Evolutionary conservation across 2,329 filamentous ascomycete genomes (phyloP).

Genomic region (Colletotrichum trifolii): DNA sequence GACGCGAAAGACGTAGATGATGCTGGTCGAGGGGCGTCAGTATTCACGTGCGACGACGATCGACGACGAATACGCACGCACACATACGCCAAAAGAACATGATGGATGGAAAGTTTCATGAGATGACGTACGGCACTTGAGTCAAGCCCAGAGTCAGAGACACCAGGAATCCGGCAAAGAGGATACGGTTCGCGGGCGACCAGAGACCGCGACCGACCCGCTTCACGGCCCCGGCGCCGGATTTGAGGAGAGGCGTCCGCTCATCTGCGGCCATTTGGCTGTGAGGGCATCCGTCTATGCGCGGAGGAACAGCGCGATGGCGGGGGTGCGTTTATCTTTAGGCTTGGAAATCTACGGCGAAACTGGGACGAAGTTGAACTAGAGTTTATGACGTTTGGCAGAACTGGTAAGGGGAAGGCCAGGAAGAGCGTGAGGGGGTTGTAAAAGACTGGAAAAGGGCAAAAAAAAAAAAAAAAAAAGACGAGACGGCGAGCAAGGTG

Average conservation of each 20-base stretch:
- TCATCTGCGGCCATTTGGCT: conserved; percentile 33
- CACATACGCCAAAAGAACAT: no score
- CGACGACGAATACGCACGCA: no score
- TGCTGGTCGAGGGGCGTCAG: conserved; percentile 41
- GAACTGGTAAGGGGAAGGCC: conserved; percentile 10
- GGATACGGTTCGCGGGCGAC: conserved; percentile 53
- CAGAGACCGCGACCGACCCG: conserved; percentile 32
- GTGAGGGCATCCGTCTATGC: neutral
- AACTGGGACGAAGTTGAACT: conserved; percentile 9
- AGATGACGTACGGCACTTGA: conserved; percentile 56
- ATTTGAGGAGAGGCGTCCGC: conserved; percentile 33
- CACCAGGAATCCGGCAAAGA: conserved; percentile 70
- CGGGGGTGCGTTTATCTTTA: neutral
- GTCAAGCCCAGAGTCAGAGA: conserved; percentile 62
- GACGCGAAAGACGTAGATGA: conserved; percentile 74
- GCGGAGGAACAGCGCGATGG: neutral
- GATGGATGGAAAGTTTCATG: neutral
- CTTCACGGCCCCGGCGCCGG: conserved; percentile 35
- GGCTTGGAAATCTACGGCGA: neutral
- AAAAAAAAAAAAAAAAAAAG: no score
- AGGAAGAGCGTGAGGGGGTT: neutral
- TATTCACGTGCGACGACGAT: neutral
- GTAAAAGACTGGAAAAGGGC: neutral
- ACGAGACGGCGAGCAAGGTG: neutral
- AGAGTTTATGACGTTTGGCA: conserved; percentile 6